Conservation (phyloP, 2,329 filamentous ascomycete genomes). For the Atkinsonella hypoxylon region DNA sequence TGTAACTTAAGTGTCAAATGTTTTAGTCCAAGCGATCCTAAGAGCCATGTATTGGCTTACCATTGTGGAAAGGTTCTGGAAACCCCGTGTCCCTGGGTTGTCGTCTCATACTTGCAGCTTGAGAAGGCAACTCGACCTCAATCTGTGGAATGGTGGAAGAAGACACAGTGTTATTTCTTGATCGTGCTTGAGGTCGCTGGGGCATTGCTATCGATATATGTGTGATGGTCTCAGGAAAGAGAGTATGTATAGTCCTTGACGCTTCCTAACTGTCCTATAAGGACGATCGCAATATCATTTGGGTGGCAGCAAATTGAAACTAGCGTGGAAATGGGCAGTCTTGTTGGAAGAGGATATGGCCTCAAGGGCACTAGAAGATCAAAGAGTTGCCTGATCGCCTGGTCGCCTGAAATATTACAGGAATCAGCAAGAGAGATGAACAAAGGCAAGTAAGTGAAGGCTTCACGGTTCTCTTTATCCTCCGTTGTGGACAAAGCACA, state of each 20-base stretch:
- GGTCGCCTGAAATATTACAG: too few relatives aligned
- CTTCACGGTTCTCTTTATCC: neutral
- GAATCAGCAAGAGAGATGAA: neutral
- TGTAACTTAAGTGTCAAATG: slow-evolving; percentile 9
- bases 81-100: slow-evolving; percentile 35
- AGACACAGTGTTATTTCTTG: slow-evolving; percentile 3
- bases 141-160: slow-evolving; percentile 11
- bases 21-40: neutral
- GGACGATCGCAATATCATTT: neutral
- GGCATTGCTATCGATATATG: slow-evolving; percentile 2
- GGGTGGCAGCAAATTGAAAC: neutral
- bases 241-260: neutral
- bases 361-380: too few relatives aligned
- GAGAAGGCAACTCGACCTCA: slow-evolving; percentile 17
- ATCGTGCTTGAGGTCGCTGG: neutral
- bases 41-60: slow-evolving; percentile 20
- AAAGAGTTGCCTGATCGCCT: too few relatives aligned
- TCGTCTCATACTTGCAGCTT: slow-evolving; percentile 12
- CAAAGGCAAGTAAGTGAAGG: neutral
- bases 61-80: slow-evolving; percentile 35
- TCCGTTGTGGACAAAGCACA: neutral
- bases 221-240: too few relatives aligned
- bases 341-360: neutral
- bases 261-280: neutral
- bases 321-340: neutral